A percentile compares a stretch with the other conserved stretches of the same genome.
Evolutionary conservation across 257 asterid species (phyloP).

Genomic region (Forsythia suspensa): DNA sequence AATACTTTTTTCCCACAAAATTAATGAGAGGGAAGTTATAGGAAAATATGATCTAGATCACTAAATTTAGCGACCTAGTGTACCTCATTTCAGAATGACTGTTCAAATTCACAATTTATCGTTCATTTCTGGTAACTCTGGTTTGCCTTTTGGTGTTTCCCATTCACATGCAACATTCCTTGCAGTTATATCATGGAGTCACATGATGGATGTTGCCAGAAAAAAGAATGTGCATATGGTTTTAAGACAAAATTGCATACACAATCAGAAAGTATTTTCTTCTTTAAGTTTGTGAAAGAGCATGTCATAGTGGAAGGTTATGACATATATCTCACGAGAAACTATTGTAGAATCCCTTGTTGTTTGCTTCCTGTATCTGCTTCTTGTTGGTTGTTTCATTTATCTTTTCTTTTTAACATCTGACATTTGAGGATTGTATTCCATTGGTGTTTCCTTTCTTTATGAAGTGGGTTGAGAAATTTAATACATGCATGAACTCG

Average conservation of each 20-base stretch:
- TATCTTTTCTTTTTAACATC: not conserved
- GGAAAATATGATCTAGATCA: not conserved
- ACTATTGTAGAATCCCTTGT: not conserved
- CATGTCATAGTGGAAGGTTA: not conserved
- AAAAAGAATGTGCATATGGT: not conserved
- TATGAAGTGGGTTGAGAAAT: not conserved
- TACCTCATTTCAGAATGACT: not conserved
- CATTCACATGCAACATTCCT: not conserved
- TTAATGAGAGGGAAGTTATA: not conserved
- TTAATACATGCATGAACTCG: slow-evolving; percentile 2
- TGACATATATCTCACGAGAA: not conserved
- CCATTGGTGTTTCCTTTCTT: not conserved
- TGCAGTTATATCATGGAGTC: not conserved
- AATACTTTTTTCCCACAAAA: not conserved
- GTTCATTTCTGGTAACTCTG: not conserved
- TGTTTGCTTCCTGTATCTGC: not conserved
- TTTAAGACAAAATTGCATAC: not conserved
- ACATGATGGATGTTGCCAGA: not conserved
- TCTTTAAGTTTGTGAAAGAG: not conserved
- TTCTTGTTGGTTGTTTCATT: not conserved
- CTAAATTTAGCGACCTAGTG: not conserved
- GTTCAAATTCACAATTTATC: not conserved
- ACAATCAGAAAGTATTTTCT: not conserved
- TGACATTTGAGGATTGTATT: not conserved
- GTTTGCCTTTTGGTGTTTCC: not conserved